phyloP scores from a whole-genome alignment of 2,329 filamentous ascomycete species.

The Geosmithia putterillii region DNA sequence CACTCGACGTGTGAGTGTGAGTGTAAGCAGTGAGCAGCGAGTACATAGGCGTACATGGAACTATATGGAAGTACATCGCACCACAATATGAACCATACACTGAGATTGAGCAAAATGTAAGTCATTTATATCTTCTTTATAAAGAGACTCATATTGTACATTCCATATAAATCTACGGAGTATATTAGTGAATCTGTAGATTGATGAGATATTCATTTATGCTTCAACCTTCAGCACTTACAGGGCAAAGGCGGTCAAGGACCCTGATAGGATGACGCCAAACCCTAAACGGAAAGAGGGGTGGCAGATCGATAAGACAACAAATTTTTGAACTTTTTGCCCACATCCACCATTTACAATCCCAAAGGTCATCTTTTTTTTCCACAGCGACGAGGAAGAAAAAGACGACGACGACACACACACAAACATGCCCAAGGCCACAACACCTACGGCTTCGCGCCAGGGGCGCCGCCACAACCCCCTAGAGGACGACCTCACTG shows the following conservation, averaged over 20 bases:
- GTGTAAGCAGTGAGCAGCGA: too few relatives aligned
- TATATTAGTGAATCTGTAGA: too few relatives aligned
- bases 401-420: too few relatives aligned
- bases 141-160: too few relatives aligned
- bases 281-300: constrained; percentile 17
- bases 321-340: constrained; percentile 8
- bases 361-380: background rate
- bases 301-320: constrained; percentile 13
- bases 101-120: too few relatives aligned
- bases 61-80: too few relatives aligned
- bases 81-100: too few relatives aligned
- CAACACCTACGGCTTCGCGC: constrained; percentile 42
- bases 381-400: background rate
- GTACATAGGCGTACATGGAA: too few relatives aligned
- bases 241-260: background rate
- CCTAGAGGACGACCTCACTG: constrained; percentile 74
- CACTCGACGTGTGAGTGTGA: too few relatives aligned
- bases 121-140: too few relatives aligned
- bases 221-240: background rate
- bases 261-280: constrained; percentile 8
- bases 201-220: too few relatives aligned
- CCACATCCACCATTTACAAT: constrained; percentile 8
- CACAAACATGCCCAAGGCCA: constrained; percentile 66
- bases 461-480: constrained; percentile 71
- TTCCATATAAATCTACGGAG: too few relatives aligned